Conservation (phyloP, 2,329 filamentous ascomycete genomes). For the Trichophyton rubrum region DNA sequence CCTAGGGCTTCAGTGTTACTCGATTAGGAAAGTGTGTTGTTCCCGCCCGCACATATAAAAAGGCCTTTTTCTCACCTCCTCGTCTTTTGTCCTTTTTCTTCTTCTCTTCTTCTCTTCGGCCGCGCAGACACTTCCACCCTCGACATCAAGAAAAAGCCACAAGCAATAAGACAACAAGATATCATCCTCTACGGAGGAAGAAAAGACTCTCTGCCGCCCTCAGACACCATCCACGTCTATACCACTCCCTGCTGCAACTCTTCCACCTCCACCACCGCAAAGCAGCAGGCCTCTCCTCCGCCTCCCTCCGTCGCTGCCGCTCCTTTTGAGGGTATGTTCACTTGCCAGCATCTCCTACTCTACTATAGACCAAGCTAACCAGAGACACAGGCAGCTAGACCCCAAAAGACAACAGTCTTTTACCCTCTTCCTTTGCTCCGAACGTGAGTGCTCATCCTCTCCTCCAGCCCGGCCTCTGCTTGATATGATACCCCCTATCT, state of each 20-base stretch:
- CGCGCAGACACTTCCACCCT: slow-evolving; percentile 5
- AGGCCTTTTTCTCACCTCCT: slow-evolving; percentile 7
- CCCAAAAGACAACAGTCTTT: not conserved
- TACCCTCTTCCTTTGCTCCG: not conserved
- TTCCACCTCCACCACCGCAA: not conserved
- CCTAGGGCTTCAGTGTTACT: slow-evolving; percentile 1
- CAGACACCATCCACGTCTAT: too few species aligned
- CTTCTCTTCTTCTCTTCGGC: slow-evolving; percentile 5
- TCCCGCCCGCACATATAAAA: not conserved
- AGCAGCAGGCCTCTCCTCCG: not conserved
- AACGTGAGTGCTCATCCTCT: not conserved
- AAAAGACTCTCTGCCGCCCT: too few species aligned
- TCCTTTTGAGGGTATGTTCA: not conserved
- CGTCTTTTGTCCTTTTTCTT: slow-evolving; percentile 6
- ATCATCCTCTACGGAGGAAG: too few species aligned
- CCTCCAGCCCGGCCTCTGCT: not conserved
- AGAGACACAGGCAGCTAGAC: not conserved
- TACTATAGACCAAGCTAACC: not conserved
- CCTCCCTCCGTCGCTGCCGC: not conserved
- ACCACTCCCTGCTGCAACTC: not conserved
- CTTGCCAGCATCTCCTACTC: not conserved
- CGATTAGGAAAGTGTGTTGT: not conserved
- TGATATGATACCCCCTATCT: not conserved
- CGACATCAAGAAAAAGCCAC: not conserved
- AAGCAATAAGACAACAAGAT: not conserved